These are phyloP conservation scores for Lagenidium sp. DNA, from an alignment of 352 stramenopile species.

Conservation along the genomic window DNA sequence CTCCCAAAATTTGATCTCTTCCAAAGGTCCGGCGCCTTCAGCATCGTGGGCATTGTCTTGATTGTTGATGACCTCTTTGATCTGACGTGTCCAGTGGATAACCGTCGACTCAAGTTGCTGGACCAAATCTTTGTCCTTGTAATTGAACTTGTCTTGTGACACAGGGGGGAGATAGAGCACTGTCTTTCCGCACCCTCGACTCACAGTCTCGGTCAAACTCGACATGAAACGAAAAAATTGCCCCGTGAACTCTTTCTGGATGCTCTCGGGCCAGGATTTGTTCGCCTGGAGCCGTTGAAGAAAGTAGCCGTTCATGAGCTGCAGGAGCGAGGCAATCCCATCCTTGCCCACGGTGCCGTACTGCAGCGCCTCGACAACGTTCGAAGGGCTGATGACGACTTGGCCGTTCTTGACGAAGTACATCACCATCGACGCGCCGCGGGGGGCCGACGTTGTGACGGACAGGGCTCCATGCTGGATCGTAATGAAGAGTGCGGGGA, in stretches of 20 bases:
- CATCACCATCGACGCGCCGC: constrained; percentile 46
- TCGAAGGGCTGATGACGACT: constrained; percentile 45
- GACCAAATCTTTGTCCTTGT: constrained; percentile 92
- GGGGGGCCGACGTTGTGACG: constrained; percentile 50
- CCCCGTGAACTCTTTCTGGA: constrained; percentile 91
- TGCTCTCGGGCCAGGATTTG: constrained; percentile 87
- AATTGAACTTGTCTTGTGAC: constrained; percentile 71
- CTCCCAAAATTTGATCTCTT: constrained; percentile 96
- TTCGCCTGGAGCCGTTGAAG: constrained; percentile 74
- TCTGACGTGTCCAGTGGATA: constrained; percentile 96
- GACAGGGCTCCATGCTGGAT: constrained; percentile 32
- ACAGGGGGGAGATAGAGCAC: constrained; percentile 90
- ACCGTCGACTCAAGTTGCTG: constrained; percentile 95
- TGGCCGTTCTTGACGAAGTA: constrained; percentile 88
- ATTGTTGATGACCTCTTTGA: constrained; percentile 96
- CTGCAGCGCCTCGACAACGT: constrained; percentile 51
- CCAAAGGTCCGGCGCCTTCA: constrained; percentile 86
- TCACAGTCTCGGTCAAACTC: constrained; percentile 90
- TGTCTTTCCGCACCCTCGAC: constrained; percentile 88
- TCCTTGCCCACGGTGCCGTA: constrained; percentile 75
- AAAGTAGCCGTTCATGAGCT: constrained; percentile 83
- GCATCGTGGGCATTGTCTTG: constrained; percentile 89
- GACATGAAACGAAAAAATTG: constrained; percentile 96
- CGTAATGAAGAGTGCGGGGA: constrained; percentile 64
- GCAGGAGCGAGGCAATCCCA: constrained; percentile 66